Evolutionary conservation across 805 yeast genomes (phyloP).

Genomic region (Lachancea thermotolerans): DNA sequence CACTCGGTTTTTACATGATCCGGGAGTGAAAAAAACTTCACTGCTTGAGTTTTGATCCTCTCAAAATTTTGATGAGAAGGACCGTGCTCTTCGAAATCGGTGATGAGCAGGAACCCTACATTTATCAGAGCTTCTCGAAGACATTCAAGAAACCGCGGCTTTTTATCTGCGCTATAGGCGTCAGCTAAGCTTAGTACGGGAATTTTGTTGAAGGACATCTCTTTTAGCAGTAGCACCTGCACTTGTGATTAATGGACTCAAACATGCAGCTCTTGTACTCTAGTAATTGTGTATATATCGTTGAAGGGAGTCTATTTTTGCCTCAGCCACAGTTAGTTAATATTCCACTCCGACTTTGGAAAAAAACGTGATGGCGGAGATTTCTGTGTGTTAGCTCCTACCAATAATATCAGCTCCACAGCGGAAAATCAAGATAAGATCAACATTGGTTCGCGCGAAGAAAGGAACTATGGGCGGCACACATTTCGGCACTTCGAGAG

Average conservation of each 20-base stretch:
- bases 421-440: too few relatives aligned
- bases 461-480: too few relatives aligned
- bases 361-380: neutral
- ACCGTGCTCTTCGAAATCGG: constrained; percentile 36
- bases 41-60: constrained; percentile 35
- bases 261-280: too few relatives aligned
- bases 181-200: constrained; percentile 13
- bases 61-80: constrained; percentile 34
- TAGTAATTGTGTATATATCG: too few relatives aligned
- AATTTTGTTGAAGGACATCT: constrained; percentile 14
- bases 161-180: constrained; percentile 38
- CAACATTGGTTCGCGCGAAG: too few relatives aligned
- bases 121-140: constrained; percentile 42
- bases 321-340: neutral
- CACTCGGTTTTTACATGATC: constrained; percentile 37
- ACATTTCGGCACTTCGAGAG: too few relatives aligned
- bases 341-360: neutral
- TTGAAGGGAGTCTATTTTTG: too few relatives aligned
- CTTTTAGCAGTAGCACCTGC: neutral
- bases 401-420: too few relatives aligned
- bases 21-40: constrained; percentile 42
- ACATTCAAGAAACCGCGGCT: constrained; percentile 34
- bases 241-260: too few relatives aligned
- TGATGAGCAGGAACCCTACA: constrained; percentile 49
- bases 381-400: neutral